Conservation (phyloP, 305 asterid species). For the Petunia hybrid region DNA sequence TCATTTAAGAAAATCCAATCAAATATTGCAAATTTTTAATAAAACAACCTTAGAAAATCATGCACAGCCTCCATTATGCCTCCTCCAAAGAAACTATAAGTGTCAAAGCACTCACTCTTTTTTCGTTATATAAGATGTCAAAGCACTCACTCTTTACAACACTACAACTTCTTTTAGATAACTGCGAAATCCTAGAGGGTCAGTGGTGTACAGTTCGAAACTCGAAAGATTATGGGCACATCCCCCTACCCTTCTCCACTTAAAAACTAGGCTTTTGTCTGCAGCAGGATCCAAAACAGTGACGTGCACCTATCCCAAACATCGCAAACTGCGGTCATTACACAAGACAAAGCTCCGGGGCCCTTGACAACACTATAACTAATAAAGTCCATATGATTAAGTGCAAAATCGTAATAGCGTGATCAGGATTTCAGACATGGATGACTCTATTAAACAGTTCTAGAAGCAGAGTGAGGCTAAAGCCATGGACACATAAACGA, state of each 20-base stretch:
- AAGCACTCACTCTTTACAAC: background rate
- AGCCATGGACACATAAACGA: background rate
- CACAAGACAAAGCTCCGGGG: no score
- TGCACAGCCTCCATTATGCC: background rate
- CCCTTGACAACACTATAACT: background rate
- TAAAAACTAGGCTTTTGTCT: no score
- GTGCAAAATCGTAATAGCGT: background rate
- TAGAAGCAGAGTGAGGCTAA: background rate
- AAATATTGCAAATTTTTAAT: background rate
- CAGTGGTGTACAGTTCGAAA: no score
- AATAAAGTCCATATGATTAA: background rate
- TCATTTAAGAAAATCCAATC: conserved; percentile 18
- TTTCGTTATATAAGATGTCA: background rate
- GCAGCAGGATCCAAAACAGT: no score
- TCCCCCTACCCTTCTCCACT: no score
- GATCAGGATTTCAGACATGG: background rate
- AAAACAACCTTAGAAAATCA: background rate
- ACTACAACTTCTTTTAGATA: background rate
- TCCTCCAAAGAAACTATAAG: background rate
- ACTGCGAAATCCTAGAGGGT: no score
- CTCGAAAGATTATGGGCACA: no score
- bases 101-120: background rate
- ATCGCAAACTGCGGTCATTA: no score
- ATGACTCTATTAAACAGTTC: background rate
- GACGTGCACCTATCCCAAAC: no score